phyloP scores from a whole-genome alignment of 805 yeast species.

The Sugiyamaella boreocaroliniensis region DNA sequence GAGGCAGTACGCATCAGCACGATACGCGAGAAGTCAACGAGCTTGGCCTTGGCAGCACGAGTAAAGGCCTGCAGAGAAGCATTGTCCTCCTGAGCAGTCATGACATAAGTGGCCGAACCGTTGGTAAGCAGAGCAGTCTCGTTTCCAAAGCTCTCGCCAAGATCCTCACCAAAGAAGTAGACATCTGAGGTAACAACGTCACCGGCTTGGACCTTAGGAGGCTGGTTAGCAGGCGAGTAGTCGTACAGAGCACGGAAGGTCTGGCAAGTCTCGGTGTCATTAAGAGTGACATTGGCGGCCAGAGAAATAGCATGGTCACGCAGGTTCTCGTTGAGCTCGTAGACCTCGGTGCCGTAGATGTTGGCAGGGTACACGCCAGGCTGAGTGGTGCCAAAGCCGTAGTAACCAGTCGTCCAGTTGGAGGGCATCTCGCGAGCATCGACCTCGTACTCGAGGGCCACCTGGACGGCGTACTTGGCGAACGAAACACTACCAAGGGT shows the following conservation, averaged over 20 bases:
- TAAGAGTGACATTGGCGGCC: conserved; percentile 37
- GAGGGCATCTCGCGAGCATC: conserved; percentile 44
- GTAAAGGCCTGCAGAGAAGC: conserved; percentile 55
- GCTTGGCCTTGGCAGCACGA: conserved; percentile 48
- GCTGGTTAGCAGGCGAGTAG: conserved; percentile 43
- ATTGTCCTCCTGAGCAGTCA: conserved; percentile 63
- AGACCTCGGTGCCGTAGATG: conserved; percentile 59
- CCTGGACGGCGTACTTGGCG: conserved; percentile 56
- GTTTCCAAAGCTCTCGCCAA: conserved; percentile 45
- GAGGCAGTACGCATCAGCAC: conserved; percentile 57
- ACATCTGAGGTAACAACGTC: conserved; percentile 56
- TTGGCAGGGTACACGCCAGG: conserved; percentile 46
- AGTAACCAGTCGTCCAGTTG: conserved; percentile 58
- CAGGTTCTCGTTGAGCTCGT: conserved; percentile 52
- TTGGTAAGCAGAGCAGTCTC: conserved; percentile 47
- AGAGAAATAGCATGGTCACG: conserved; percentile 52
- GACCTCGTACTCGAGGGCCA: conserved; percentile 52
- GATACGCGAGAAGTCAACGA: conserved; percentile 51
- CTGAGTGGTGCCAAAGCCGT: conserved; percentile 45
- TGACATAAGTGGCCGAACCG: conserved; percentile 52
- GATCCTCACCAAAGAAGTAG: conserved; percentile 49
- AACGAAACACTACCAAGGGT: conserved; percentile 57
- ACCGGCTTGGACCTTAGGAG: conserved; percentile 46
- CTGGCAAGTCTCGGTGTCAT: conserved; percentile 37
- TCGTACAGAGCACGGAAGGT: conserved; percentile 43